These are phyloP conservation scores for Pouteria glomerata DNA, from an alignment of 148 eudicot genomes.

Conservation along the genomic window DNA sequence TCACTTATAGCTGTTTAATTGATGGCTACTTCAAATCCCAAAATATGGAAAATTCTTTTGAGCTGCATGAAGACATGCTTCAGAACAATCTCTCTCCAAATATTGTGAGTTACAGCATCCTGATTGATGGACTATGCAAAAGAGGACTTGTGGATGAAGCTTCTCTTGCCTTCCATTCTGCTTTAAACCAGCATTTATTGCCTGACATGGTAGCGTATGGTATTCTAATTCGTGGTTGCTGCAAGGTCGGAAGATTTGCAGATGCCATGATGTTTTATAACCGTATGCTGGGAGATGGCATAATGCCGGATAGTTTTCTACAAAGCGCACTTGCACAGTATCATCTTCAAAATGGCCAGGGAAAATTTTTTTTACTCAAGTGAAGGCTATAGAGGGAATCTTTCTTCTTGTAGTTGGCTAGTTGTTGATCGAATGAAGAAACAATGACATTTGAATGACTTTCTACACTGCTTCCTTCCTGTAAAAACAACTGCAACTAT, in stretches of 20 bases:
- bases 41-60: conserved; percentile 31
- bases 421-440: background rate
- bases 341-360: conserved; percentile 11
- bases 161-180: conserved; percentile 26
- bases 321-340: conserved; percentile 25
- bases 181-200: conserved; percentile 33
- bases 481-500: background rate
- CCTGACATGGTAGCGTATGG: conserved; percentile 56
- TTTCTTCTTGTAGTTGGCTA: no score
- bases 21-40: conserved; percentile 45
- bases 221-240: conserved; percentile 52
- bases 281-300: conserved; percentile 36
- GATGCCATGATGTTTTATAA: conserved; percentile 37
- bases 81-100: conserved; percentile 36
- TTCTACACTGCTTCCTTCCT: background rate
- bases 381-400: background rate
- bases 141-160: conserved; percentile 51
- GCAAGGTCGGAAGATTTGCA: conserved; percentile 37
- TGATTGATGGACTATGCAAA: conserved; percentile 63
- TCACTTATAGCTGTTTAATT: conserved; percentile 56
- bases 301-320: conserved; percentile 35
- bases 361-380: no score
- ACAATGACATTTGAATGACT: background rate
- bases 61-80: conserved; percentile 48
- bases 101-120: conserved; percentile 58